Evolutionary conservation across 2,329 filamentous ascomycete genomes (phyloP), one percentile per base, ranked within the genome.

Genomic region (Sarocladiaceae sp.): DNA sequence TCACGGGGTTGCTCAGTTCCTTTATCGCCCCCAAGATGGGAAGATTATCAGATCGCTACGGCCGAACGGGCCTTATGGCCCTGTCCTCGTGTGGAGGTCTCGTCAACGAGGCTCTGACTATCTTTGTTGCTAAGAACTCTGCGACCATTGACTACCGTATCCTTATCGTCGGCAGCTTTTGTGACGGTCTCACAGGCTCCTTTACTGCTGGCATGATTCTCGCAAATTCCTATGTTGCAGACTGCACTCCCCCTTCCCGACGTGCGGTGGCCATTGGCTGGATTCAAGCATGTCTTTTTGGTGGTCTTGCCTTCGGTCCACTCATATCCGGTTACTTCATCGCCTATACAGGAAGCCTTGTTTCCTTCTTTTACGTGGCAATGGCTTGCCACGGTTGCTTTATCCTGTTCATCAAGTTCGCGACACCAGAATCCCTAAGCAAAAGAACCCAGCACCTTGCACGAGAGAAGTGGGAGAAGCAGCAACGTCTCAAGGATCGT

Each of bases 281-380:
- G 59, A 83, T 97, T 55, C 88, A 97, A 55, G 89, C 88, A 10
- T 89, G 84, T 53, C 71, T 98, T 7, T 97, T 95, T 62, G 75
- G 78, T 2, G 93, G 93, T n/a, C 79, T 97, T 35, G 91, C 93
- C 0, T 65, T 91, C 24, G 93, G 93, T 0, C 93, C 93, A 6
- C 73, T 94, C 3, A 58, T 95, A 18, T 84, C 89, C 0, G 90
- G 85, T 2, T 83, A 86, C 53, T 70, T 96, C 33, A 83, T 95
- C 55, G 78, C 85, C 55, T 76, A 73, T 61, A 90, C 86, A 0
- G 85, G 86, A 6, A 79, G 78, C 33, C 72, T 94, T 13, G 61
- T 96, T 6, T 77, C 80, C n/a, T 77, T 95, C 37, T 97, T 98
- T 61, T 95, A 94, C 60, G 70, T 89, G 31, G 81, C 84, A 0